Conservation (phyloP, 2,329 filamentous ascomycete genomes). For the Tolypocladium pustulatum region DNA sequence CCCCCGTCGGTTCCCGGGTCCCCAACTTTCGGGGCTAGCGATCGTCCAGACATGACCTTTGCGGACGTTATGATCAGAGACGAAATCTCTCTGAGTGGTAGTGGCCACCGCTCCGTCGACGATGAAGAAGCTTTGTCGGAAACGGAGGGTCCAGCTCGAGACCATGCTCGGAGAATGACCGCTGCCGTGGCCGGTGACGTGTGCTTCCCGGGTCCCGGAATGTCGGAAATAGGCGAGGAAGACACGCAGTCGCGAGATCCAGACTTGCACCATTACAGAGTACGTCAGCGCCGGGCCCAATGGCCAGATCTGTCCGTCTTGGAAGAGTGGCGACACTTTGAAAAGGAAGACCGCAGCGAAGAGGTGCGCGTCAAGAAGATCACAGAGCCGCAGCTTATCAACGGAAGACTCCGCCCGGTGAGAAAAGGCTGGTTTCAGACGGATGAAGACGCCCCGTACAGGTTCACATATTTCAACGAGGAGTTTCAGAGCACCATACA, state of each 20-base stretch:
- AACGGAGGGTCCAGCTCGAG: slow-evolving; percentile 11
- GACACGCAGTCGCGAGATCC: slow-evolving; percentile 43
- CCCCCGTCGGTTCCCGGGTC: slow-evolving; percentile 58
- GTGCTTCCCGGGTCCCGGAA: slow-evolving; percentile 65
- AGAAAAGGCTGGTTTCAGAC: slow-evolving; percentile 74
- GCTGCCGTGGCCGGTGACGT: slow-evolving; percentile 74
- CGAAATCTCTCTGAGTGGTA: slow-evolving; percentile 37
- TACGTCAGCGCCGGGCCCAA: slow-evolving; percentile 53
- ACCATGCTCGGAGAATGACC: slow-evolving; percentile 35
- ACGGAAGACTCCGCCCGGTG: slow-evolving; percentile 74
- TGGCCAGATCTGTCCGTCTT: slow-evolving; percentile 82
- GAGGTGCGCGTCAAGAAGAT: slow-evolving; percentile 82
- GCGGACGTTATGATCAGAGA: slow-evolving; percentile 63
- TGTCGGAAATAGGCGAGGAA: slow-evolving; percentile 75
- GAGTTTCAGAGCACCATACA: slow-evolving; percentile 94
- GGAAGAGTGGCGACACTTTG: slow-evolving; percentile 81
- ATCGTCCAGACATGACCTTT: slow-evolving; percentile 45
- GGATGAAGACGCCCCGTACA: slow-evolving; percentile 82
- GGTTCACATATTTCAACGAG: slow-evolving; percentile 98
- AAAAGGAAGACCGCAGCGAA: slow-evolving; percentile 75
- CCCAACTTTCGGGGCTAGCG: slow-evolving; percentile 38
- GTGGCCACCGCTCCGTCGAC: slow-evolving; percentile 15
- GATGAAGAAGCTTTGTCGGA: slow-evolving; percentile 23
- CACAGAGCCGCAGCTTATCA: slow-evolving; percentile 85
- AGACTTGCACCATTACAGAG: slow-evolving; percentile 20